These are phyloP conservation scores for Circinella minor DNA, from an alignment of 371 early-diverging fungal genomes.

Conservation along the genomic window DNA sequence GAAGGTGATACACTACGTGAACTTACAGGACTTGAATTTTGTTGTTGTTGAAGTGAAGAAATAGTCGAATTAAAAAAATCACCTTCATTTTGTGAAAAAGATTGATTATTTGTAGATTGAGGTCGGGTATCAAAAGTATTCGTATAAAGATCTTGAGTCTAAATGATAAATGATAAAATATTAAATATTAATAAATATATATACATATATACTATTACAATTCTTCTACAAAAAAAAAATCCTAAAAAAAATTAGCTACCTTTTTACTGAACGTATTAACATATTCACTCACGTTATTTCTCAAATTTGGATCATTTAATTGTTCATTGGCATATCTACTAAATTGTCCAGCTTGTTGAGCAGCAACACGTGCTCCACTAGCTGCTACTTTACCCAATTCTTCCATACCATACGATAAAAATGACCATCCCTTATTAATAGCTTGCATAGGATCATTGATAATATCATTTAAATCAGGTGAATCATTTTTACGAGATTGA, in stretches of 20 bases:
- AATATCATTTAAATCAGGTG: slow-evolving; percentile 68
- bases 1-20: slow-evolving; percentile 46
- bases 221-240: too few relatives aligned
- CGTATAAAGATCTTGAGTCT: slow-evolving; percentile 26
- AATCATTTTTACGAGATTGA: slow-evolving; percentile 26
- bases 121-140: slow-evolving; percentile 27
- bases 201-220: neutral
- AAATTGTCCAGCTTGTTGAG: slow-evolving; percentile 69
- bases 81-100: slow-evolving; percentile 21
- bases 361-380: slow-evolving; percentile 77
- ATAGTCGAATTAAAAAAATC: slow-evolving; percentile 57
- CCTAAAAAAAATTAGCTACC: slow-evolving; percentile 39
- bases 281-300: slow-evolving; percentile 71
- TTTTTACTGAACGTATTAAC: slow-evolving; percentile 72
- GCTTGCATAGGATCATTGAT: slow-evolving; percentile 85
- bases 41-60: slow-evolving; percentile 34
- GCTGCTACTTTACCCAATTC: slow-evolving; percentile 60
- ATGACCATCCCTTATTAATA: slow-evolving; percentile 83
- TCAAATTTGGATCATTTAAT: slow-evolving; percentile 87
- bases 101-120: slow-evolving; percentile 18
- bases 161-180: neutral
- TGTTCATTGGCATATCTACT: slow-evolving; percentile 78
- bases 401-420: slow-evolving; percentile 66
- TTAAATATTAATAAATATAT: too few relatives aligned
- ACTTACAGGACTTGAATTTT: slow-evolving; percentile 28